These are phyloP conservation scores for Capsicum pubescens DNA, from an alignment of 257 asterid species.

Conservation along the genomic window DNA sequence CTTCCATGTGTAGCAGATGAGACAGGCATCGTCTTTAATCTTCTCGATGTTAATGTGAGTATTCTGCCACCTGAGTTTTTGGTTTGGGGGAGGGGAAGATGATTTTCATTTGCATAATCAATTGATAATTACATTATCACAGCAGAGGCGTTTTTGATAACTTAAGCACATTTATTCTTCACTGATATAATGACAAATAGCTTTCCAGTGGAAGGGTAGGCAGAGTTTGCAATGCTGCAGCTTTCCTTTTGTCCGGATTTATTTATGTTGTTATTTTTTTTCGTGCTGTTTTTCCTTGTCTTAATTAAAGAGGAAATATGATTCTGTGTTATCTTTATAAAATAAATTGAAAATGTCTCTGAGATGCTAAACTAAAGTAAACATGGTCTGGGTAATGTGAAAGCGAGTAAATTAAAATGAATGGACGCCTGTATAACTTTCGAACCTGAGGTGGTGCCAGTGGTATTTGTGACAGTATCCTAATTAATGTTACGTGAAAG, in stretches of 20 bases:
- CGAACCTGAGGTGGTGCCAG: background rate
- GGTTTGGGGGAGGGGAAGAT: background rate
- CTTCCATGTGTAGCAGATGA: slow-evolving; percentile 79
- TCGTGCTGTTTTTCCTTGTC: background rate
- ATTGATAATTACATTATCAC: background rate
- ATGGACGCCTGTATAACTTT: background rate
- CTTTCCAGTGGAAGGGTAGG: background rate
- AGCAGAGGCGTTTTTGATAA: background rate
- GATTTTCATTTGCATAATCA: background rate
- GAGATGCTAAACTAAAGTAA: background rate
- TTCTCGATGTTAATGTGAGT: slow-evolving; percentile 88
- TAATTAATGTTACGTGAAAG: background rate
- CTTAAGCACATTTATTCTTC: background rate
- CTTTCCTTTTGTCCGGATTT: background rate
- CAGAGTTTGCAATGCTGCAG: background rate
- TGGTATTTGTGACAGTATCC: background rate
- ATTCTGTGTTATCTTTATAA: background rate
- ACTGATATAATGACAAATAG: background rate
- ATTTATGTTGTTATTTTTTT: background rate
- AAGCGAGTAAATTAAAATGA: background rate
- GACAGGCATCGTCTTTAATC: slow-evolving; percentile 61
- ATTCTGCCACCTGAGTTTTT: slow-evolving; percentile 25
- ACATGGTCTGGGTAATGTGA: background rate
- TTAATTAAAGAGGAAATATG: background rate
- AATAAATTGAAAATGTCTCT: background rate